Evolutionary conservation across 208 protist genomes (phyloP).

Genomic region (Wallacemonas sp.): DNA sequence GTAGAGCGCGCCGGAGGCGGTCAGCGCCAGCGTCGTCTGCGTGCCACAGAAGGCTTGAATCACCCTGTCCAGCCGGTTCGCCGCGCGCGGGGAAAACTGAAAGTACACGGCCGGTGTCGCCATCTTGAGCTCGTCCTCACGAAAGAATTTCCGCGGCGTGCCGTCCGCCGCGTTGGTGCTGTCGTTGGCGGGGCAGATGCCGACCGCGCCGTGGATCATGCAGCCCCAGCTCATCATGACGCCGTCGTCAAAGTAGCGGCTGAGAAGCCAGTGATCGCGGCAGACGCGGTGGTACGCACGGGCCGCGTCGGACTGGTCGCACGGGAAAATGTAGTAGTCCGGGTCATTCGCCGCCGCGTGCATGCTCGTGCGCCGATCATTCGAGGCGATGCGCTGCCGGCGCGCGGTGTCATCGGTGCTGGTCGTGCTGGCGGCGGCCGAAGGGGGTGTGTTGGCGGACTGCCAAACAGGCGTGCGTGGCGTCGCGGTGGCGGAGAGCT

Average conservation of each 20-base stretch:
- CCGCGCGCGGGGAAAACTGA: background rate
- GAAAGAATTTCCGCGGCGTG: background rate
- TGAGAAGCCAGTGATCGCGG: conserved; percentile 22
- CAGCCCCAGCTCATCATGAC: conserved; percentile 41
- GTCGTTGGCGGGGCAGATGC: conserved; percentile 9
- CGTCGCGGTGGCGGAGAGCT: background rate
- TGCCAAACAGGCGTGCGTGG: background rate
- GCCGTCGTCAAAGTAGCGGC: conserved; percentile 33
- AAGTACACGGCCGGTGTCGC: background rate
- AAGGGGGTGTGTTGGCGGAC: background rate
- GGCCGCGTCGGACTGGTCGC: conserved; percentile 13
- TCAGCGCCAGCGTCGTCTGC: conserved; percentile 41
- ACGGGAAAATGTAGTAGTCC: conserved; percentile 19
- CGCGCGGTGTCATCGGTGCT: background rate
- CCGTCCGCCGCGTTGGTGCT: background rate
- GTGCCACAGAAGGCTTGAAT: conserved; percentile 31
- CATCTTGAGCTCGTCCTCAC: background rate
- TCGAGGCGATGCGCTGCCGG: background rate
- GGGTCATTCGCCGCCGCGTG: conserved; percentile 12
- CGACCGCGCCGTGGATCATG: conserved; percentile 33
- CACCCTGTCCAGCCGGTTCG: background rate
- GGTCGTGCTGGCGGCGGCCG: background rate
- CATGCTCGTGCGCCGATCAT: background rate
- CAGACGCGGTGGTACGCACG: conserved; percentile 7
- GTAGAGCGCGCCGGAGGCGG: conserved; percentile 31